Evolutionary conservation across 1,139 yeast genomes (phyloP).

Genomic region (Arxiozyma heterogenica): DNA sequence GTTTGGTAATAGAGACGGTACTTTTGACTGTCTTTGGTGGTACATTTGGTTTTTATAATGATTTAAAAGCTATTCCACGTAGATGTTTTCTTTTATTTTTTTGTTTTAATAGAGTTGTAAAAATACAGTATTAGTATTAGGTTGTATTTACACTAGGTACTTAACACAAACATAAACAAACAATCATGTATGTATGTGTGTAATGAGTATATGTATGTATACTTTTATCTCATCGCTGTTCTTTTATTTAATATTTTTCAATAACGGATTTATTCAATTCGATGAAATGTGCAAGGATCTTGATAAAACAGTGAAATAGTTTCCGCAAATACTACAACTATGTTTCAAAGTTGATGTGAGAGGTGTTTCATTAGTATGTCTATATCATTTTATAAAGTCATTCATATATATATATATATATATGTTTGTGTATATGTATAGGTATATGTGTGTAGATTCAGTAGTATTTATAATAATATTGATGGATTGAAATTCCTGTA

Average conservation of each 20-base stretch:
- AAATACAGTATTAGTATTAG: neutral
- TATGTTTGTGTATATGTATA: no score
- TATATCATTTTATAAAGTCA: neutral
- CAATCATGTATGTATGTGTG: neutral
- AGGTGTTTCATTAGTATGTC: neutral
- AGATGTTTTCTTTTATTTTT: neutral
- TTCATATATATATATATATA: no score
- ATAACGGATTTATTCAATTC: no score
- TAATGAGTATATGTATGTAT: no score
- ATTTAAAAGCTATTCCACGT: neutral
- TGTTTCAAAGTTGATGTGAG: neutral
- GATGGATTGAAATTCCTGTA: neutral
- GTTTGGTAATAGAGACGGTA: conserved; percentile 1
- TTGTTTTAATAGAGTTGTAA: neutral
- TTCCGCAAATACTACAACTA: neutral
- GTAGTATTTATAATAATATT: no score
- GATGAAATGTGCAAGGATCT: no score
- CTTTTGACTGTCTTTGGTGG: neutral
- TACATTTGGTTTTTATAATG: neutral
- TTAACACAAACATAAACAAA: no score
- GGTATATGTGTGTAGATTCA: neutral
- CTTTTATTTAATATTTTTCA: neutral
- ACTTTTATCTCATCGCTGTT: neutral
- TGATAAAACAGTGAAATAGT: neutral
- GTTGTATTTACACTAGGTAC: no score